A percentile compares a stretch with the other conserved stretches of the same genome.
phyloP scores from a whole-genome alignment of 306 rosid species.

The Quillaja saponaria region DNA sequence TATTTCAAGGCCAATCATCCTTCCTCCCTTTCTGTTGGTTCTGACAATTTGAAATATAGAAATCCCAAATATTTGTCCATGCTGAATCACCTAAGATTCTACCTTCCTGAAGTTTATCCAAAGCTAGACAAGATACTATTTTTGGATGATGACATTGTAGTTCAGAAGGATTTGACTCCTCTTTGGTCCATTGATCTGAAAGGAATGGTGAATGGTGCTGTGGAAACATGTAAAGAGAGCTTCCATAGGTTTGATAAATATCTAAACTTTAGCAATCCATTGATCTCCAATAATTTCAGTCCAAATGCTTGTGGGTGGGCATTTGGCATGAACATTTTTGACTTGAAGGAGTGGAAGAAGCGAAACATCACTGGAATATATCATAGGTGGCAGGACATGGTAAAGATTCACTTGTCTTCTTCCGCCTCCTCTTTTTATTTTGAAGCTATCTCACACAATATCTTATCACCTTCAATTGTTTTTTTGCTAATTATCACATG shows the following conservation, averaged over 20 bases:
- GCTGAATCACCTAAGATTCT: conserved; percentile 93
- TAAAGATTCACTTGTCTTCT: conserved; percentile 37
- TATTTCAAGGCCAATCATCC: conserved; percentile 93
- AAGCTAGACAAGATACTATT: conserved; percentile 88
- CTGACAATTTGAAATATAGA: conserved; percentile 87
- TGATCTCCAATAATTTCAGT: conserved; percentile 76
- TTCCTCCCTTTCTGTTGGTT: conserved; percentile 77
- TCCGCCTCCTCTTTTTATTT: too few relatives aligned
- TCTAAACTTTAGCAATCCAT: conserved; percentile 85
- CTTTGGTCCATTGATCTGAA: conserved; percentile 84
- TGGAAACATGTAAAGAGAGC: conserved; percentile 98
- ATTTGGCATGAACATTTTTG: conserved; percentile 92
- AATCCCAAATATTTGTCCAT: conserved; percentile 93
- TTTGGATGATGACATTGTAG: conserved; percentile 94
- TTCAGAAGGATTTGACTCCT: conserved; percentile 90
- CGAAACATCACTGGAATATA: conserved; percentile 85
- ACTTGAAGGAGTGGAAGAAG: conserved; percentile 95
- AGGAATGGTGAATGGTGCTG: conserved; percentile 99
- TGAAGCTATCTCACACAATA: conserved; percentile 7
- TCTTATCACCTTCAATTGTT: too few relatives aligned
- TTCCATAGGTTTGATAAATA: conserved; percentile 98
- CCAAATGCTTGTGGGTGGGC: conserved; percentile 99
- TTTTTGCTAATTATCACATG: too few relatives aligned
- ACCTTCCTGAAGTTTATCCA: conserved; percentile 92
- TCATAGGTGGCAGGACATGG: conserved; percentile 95